Conservation (phyloP, 1,139 yeast genomes). For the Yamadazyma friedrichii region DNA sequence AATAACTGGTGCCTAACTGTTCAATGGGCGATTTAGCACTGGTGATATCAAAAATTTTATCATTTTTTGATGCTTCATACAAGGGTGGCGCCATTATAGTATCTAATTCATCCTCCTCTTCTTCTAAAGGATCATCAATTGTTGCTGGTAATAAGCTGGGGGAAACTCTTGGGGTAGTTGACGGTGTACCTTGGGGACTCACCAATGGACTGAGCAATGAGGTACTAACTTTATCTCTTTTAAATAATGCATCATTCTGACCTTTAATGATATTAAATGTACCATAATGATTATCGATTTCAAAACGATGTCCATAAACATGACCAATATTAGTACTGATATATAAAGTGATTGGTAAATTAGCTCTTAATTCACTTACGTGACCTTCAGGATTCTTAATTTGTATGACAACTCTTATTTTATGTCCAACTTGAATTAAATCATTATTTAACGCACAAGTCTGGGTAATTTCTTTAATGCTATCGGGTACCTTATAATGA, state of each 20-base stretch:
- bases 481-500: slow-evolving; percentile 49
- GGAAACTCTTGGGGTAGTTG: slow-evolving; percentile 14
- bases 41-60: slow-evolving; percentile 35
- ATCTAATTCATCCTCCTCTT: slow-evolving; percentile 27
- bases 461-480: slow-evolving; percentile 54
- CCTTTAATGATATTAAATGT: slow-evolving; percentile 39
- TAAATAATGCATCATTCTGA: slow-evolving; percentile 38
- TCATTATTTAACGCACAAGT: slow-evolving; percentile 52
- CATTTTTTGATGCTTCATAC: slow-evolving; percentile 38
- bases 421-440: slow-evolving; percentile 57
- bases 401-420: slow-evolving; percentile 55
- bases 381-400: slow-evolving; percentile 63
- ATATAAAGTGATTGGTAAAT: slow-evolving; percentile 60
- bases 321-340: slow-evolving; percentile 52
- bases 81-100: slow-evolving; percentile 41
- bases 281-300: slow-evolving; percentile 48
- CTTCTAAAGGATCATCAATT: slow-evolving; percentile 11
- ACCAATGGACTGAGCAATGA: slow-evolving; percentile 13
- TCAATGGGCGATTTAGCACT: slow-evolving; percentile 40
- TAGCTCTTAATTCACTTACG: slow-evolving; percentile 65
- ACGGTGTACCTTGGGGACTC: slow-evolving; percentile 5
- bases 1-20: slow-evolving; percentile 28
- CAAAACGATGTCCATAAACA: slow-evolving; percentile 50
- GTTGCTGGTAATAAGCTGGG: slow-evolving; percentile 10
- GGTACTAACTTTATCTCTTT: slow-evolving; percentile 19